Conservation (phyloP, 306 rosid genomes). For the Vigna unguiculata region DNA sequence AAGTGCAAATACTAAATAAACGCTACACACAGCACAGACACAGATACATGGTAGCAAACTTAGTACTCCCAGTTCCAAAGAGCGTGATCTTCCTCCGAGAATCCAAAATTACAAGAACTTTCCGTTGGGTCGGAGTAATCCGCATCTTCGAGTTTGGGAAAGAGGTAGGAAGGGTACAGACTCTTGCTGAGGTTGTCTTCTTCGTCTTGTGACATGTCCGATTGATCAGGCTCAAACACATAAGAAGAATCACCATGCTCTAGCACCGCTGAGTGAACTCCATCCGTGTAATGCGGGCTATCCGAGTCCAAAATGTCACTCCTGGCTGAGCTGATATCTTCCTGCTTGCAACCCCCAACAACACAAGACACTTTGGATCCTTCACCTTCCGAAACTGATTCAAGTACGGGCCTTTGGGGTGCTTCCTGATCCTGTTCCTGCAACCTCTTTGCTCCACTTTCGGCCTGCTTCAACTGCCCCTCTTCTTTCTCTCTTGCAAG, state of each 20-base stretch:
- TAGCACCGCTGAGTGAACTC: constrained; percentile 61
- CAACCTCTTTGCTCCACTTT: constrained; percentile 54
- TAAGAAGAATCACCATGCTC: constrained; percentile 68
- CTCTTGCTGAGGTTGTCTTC: constrained; percentile 62
- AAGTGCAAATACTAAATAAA: constrained; percentile 39
- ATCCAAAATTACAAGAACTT: constrained; percentile 66
- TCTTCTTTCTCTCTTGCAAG: constrained; percentile 50
- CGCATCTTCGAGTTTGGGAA: constrained; percentile 69
- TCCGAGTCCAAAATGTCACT: constrained; percentile 80
- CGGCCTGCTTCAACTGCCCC: constrained; percentile 40
- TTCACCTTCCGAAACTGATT: constrained; percentile 60
- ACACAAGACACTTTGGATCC: constrained; percentile 57
- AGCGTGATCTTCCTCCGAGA: constrained; percentile 73
- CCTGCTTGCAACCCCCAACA: constrained; percentile 56
- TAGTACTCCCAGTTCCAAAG: constrained; percentile 81
- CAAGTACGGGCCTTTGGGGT: constrained; percentile 38
- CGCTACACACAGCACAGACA: not conserved
- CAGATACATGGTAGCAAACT: constrained; percentile 3
- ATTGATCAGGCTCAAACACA: constrained; percentile 69
- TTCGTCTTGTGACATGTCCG: constrained; percentile 82
- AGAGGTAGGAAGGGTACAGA: constrained; percentile 62
- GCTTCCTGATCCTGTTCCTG: constrained; percentile 41
- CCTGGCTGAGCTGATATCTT: constrained; percentile 66
- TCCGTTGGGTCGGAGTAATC: constrained; percentile 69
- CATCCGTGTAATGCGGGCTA: constrained; percentile 71